Evolutionary conservation across 2,329 filamentous ascomycete species (phyloP).

Genomic region (Botryotinia globosa): DNA sequence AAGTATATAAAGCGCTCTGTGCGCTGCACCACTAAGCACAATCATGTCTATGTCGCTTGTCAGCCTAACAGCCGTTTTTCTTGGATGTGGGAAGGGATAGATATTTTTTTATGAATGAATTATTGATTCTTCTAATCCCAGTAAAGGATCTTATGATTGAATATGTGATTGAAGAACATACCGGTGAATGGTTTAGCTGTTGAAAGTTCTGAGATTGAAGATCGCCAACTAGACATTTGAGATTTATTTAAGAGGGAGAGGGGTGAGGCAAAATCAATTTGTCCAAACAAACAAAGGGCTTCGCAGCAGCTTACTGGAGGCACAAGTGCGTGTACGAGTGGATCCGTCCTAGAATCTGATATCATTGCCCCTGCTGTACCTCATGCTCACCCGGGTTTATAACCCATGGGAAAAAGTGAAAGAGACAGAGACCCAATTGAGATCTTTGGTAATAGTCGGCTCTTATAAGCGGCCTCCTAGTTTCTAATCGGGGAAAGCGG

Average conservation of each 20-base stretch:
- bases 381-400: background rate
- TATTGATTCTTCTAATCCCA: no score
- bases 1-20: background rate
- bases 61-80: background rate
- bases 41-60: background rate
- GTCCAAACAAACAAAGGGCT: no score
- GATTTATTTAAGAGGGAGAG: background rate
- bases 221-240: background rate
- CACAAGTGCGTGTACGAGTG: background rate
- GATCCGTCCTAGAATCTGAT: background rate
- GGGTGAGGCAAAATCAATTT: rapidly evolving
- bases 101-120: background rate
- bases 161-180: background rate
- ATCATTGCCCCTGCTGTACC: background rate
- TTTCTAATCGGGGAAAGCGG: no score
- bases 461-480: no score
- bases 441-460: no score
- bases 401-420: no score
- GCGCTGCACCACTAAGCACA: background rate
- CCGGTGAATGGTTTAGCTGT: background rate
- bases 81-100: background rate
- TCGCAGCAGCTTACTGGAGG: no score
- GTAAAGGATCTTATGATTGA: background rate
- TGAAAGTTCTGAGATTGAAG: background rate
- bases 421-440: no score